Conservation (phyloP, 2,329 filamentous ascomycete genomes). For the Colletotrichum trifolii region DNA sequence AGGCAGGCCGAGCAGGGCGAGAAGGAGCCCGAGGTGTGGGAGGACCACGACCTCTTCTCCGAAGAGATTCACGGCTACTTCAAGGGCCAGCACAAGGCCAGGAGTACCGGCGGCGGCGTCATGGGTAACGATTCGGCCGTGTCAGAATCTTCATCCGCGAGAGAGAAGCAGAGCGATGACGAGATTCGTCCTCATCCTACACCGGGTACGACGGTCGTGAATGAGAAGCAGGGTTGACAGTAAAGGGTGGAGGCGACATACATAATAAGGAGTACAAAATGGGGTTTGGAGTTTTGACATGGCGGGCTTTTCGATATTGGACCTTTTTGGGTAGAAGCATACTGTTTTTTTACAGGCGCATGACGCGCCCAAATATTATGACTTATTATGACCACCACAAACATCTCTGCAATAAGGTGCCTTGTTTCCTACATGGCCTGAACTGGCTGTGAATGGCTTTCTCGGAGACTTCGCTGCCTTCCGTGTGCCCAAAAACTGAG, state of each 20-base stretch:
- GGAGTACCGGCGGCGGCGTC: conserved; percentile 15
- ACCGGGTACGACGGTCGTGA: neutral
- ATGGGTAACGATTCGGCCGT: neutral
- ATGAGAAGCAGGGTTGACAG: conserved; percentile 1
- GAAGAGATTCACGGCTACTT: conserved; percentile 67
- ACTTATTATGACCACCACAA: no score
- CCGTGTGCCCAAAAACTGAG: no score
- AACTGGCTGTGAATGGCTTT: no score
- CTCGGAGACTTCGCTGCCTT: no score
- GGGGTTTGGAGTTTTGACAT: conserved; percentile 20
- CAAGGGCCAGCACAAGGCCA: conserved; percentile 42
- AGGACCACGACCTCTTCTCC: conserved; percentile 63
- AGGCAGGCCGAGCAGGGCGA: conserved; percentile 58
- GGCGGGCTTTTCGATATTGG: no score
- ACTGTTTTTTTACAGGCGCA: no score
- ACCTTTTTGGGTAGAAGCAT: no score
- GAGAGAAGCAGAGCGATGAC: conserved; percentile 29
- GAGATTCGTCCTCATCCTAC: conserved; percentile 21
- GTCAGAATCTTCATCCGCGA: conserved; percentile 25
- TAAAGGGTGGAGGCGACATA: no score
- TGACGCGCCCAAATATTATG: no score
- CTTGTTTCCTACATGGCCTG: no score
- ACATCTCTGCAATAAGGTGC: no score
- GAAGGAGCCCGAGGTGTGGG: conserved; percentile 60
- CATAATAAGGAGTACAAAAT: conserved; percentile 29